These are phyloP conservation scores for Chytridiales sp. DNA, from an alignment of 371 early-diverging fungal species.

Conservation along the genomic window DNA sequence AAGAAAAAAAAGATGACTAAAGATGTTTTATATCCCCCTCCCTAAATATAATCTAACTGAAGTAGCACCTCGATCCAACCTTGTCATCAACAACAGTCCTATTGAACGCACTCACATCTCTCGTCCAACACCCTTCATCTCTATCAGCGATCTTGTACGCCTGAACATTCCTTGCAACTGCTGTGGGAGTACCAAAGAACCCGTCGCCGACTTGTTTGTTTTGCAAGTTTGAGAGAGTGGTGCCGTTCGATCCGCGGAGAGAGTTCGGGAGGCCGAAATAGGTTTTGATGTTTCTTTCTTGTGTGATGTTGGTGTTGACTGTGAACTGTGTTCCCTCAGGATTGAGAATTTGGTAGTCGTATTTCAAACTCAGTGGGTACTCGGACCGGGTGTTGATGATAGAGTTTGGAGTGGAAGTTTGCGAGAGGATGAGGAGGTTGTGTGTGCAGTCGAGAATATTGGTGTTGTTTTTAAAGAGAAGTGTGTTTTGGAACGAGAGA, in stretches of 20 bases:
- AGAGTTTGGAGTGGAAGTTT: background rate
- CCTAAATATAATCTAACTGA: too few species aligned
- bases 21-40: too few species aligned
- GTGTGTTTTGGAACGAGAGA: too few species aligned
- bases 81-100: background rate
- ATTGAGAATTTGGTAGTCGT: background rate
- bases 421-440: background rate
- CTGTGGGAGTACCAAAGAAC: conserved; percentile 4
- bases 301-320: conserved; percentile 7
- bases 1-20: too few species aligned
- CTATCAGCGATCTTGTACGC: background rate
- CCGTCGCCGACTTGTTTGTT: conserved; percentile 5
- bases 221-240: conserved; percentile 1
- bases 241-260: background rate
- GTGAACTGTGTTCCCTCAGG: background rate
- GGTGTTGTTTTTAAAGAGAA: too few species aligned
- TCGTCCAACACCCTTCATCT: background rate
- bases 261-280: background rate
- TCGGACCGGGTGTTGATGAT: conserved; percentile 7
- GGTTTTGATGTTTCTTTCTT: background rate
- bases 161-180: background rate
- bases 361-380: background rate
- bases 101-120: conserved; percentile 9
- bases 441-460: conserved; percentile 1
- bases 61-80: conserved; percentile 1